A percentile compares a stretch with the other conserved stretches of the same genome.
These are phyloP conservation scores for Dioscorea cayenensis DNA, from an alignment of 116 monocot species.

Conservation along the genomic window DNA sequence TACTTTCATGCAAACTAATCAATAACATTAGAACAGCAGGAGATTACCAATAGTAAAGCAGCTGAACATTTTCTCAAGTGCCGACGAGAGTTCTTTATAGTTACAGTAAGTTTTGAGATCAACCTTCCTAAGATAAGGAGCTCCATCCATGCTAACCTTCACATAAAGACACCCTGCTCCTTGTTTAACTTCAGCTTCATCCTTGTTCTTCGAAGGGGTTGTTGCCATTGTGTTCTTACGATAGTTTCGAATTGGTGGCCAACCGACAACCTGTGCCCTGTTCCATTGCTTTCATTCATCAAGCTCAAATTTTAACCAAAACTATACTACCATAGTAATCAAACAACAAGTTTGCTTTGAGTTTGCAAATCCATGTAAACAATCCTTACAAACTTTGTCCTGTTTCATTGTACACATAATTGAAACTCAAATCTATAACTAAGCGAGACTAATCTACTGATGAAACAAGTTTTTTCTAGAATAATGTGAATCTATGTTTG, in stretches of 20 bases:
- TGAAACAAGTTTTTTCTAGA: too few relatives aligned
- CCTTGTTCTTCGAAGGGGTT: conserved; percentile 42
- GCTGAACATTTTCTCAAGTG: conserved; percentile 72
- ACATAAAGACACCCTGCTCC: conserved; percentile 43
- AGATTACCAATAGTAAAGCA: conserved; percentile 60
- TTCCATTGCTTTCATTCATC: background rate
- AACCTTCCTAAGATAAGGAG: conserved; percentile 70
- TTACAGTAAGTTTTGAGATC: conserved; percentile 53
- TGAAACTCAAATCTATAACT: too few relatives aligned
- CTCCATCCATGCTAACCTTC: conserved; percentile 82
- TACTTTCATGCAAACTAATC: background rate
- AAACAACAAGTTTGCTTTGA: too few relatives aligned
- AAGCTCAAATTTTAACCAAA: too few relatives aligned
- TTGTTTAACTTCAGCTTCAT: conserved; percentile 39
- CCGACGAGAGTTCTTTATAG: conserved; percentile 60
- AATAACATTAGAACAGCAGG: background rate
- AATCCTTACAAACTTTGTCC: too few relatives aligned
- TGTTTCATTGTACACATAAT: too few relatives aligned
- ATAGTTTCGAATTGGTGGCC: conserved; percentile 72
- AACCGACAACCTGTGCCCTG: conserved; percentile 80
- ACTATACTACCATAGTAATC: too few relatives aligned
- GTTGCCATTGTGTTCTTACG: conserved; percentile 62
- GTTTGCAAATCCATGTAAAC: too few relatives aligned
- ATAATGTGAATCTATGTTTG: too few relatives aligned
- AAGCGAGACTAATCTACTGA: too few relatives aligned